Evolutionary conservation across 495 filamentous ascomycete genomes (phyloP), one percentile per base, ranked within the genome.

Genomic region (Pseudotulostoma volvatum): DNA sequence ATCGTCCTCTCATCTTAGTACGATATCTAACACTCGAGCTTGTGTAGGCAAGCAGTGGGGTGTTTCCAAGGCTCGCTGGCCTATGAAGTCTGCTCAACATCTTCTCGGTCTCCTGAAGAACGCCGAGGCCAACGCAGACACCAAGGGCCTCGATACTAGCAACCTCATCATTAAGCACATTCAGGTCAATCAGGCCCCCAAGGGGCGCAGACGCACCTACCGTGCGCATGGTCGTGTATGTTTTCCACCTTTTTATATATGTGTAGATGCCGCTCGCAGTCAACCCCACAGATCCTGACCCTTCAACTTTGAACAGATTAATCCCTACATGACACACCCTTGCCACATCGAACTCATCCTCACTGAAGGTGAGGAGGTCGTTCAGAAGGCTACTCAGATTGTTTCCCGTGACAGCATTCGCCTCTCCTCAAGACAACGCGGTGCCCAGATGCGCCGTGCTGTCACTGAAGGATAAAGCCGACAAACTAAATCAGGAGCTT

Each of bases 331-430:
- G 92, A 93, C 84, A 41, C 92, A 94, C 74, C 90, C 90, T 45
- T 99, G 86, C 79, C 90, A 99, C 74, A 90, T 99, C 67, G 90
- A 99, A 71, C 68, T 96, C 43, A 96, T 99, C 78, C 77, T 99
- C 49, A 93, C 92, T 54, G 92, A 99, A 73, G 83, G 73, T 40
- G 90, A 99, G 73, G 56, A 62, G 48, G 71, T 80, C 45, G 79
- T 93, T 45, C 73, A 84, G 66, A 95, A 95, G 73, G 74, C 71
- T 30, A 45, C 62, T 18, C 59, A 70, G 31, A 69, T 75, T 49
- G 70, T 68, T 38, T 65, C 71, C 48, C 68, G 72, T 44, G 71
- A 80, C 47, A 50, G 61, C 34, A 52, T 57, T 43, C 77, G 74
- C 53, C 67, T 97, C 53, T 82, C 60, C 70, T 79, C 82, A 40